These are phyloP conservation scores for Oemleria cerasiformis DNA, from an alignment of 306 rosid genomes.

Conservation along the genomic window DNA sequence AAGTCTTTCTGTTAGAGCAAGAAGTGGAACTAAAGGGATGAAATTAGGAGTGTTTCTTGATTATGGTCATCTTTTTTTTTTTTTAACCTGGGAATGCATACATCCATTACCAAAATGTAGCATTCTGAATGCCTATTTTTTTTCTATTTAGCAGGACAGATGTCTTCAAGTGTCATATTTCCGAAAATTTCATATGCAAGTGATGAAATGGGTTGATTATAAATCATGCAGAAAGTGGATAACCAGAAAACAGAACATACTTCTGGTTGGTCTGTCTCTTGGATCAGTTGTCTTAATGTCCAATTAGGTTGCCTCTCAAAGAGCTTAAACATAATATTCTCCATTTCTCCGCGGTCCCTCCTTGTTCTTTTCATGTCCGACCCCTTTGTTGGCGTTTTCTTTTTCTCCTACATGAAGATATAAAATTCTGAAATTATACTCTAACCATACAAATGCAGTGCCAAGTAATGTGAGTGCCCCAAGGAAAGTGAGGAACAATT, in stretches of 20 bases:
- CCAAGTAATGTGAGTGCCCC: slow-evolving; percentile 7
- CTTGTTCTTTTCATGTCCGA: slow-evolving; percentile 73
- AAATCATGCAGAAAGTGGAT: not conserved
- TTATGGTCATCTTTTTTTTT: not conserved
- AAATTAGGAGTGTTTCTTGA: not conserved
- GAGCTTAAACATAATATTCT: slow-evolving; percentile 74
- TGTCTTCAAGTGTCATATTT: not conserved
- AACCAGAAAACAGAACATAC: slow-evolving; percentile 50
- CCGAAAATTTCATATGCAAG: not conserved
- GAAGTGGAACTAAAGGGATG: too few species aligned
- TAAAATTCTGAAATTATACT: not conserved
- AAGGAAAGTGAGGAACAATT: slow-evolving; percentile 4
- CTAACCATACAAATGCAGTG: slow-evolving; percentile 16
- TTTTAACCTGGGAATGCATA: not conserved
- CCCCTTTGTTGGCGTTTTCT: slow-evolving; percentile 51
- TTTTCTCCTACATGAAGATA: slow-evolving; percentile 64
- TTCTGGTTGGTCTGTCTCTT: slow-evolving; percentile 93
- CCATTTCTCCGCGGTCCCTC: slow-evolving; percentile 84
- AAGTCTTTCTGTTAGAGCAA: too few species aligned
- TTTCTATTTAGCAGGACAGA: not conserved
- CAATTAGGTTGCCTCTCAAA: slow-evolving; percentile 77
- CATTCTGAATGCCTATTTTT: not conserved
- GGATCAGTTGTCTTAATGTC: slow-evolving; percentile 73
- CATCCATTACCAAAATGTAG: not conserved
- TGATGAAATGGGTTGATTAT: not conserved